A percentile compares a stretch with the other conserved stretches of the same genome.
phyloP scores from a whole-genome alignment of 176 grass and related monocot species.

The Phyllostachys edulis region DNA sequence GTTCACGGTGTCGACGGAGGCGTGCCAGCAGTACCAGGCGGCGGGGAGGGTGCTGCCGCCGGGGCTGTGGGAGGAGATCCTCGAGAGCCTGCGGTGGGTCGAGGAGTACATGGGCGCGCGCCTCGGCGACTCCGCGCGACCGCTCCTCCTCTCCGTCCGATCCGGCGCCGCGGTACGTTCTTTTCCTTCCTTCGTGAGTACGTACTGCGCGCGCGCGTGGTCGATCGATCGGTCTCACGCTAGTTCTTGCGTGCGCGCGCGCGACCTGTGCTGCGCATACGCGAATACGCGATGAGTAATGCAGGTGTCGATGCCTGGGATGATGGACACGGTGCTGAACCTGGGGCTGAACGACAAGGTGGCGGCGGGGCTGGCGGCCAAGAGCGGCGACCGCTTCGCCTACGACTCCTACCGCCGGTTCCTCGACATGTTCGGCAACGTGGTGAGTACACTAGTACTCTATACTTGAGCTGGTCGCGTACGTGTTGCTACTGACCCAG shows the following conservation, averaged over 20 bases:
- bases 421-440: constrained; percentile 97
- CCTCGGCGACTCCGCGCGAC: constrained; percentile 67
- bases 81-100: constrained; percentile 67
- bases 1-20: constrained; percentile 96
- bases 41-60: constrained; percentile 49
- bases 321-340: constrained; percentile 99
- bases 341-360: constrained; percentile 94
- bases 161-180: constrained; percentile 80
- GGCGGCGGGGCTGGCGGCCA: constrained; percentile 62
- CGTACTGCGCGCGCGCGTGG: too few species aligned
- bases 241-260: too few species aligned
- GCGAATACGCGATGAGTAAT: background rate
- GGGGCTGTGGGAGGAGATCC: constrained; percentile 83
- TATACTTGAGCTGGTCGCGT: too few species aligned
- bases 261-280: background rate
- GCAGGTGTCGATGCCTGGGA: constrained; percentile 94
- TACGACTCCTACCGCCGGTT: constrained; percentile 94
- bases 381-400: constrained; percentile 94
- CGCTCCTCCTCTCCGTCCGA: constrained; percentile 96
- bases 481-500: background rate
- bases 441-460: constrained; percentile 45
- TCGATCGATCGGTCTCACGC: background rate
- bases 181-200: too few species aligned
- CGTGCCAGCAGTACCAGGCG: constrained; percentile 87
- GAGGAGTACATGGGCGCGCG: constrained; percentile 77